Conservation (phyloP, 192 early-diverging fungal species). For the Coemansia brasiliensis region DNA sequence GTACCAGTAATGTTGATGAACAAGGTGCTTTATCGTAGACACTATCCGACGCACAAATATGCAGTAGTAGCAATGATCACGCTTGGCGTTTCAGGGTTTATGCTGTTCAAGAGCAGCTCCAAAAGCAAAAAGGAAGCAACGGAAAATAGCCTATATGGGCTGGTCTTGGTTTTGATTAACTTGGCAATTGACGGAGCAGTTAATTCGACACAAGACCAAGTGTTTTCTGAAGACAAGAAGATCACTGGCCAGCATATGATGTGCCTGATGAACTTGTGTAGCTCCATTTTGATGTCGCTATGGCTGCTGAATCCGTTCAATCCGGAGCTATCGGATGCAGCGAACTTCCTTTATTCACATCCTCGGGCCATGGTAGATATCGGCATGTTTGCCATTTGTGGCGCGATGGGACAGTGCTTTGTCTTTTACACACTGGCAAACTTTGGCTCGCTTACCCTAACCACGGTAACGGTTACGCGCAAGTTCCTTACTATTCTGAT, state of each 20-base stretch:
- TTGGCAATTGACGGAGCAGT: slow-evolving; percentile 91
- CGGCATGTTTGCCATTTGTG: slow-evolving; percentile 85
- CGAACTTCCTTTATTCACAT: slow-evolving; percentile 72
- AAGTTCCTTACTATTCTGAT: slow-evolving; percentile 96
- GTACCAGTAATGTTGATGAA: slow-evolving; percentile 97
- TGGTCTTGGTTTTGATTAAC: slow-evolving; percentile 81
- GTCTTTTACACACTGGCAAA: slow-evolving; percentile 92
- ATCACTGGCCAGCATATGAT: slow-evolving; percentile 94
- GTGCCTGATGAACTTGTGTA: slow-evolving; percentile 91
- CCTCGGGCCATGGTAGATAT: slow-evolving; percentile 84
- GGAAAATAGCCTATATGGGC: slow-evolving; percentile 73
- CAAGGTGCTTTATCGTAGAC: slow-evolving; percentile 83
- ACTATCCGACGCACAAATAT: slow-evolving; percentile 87
- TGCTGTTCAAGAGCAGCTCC: slow-evolving; percentile 69
- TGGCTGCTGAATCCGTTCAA: slow-evolving; percentile 82
- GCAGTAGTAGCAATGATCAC: slow-evolving; percentile 86
- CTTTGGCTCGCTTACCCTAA: slow-evolving; percentile 86
- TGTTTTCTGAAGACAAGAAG: slow-evolving; percentile 72
- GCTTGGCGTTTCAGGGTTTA: slow-evolving; percentile 88
- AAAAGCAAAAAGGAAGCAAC: slow-evolving; percentile 27
- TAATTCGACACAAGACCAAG: slow-evolving; percentile 94
- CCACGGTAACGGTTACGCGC: slow-evolving; percentile 94
- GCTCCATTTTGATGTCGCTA: slow-evolving; percentile 65
- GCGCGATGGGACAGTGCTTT: slow-evolving; percentile 97
- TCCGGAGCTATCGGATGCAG: slow-evolving; percentile 71